These are phyloP conservation scores for Prunus mume DNA, from an alignment of 306 rosid species.

Conservation along the genomic window DNA sequence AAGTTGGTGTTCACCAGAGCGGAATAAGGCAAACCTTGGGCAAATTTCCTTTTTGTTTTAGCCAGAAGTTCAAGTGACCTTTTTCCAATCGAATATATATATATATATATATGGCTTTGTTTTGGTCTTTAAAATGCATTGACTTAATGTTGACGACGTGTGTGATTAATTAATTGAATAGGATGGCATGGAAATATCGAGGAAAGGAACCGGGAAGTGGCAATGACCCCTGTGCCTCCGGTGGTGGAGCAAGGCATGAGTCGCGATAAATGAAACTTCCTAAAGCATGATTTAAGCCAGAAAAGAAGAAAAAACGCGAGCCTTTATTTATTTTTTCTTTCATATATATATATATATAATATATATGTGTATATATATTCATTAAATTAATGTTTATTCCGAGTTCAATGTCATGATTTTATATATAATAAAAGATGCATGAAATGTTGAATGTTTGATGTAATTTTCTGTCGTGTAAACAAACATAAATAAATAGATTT, in stretches of 20 bases:
- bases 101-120: background rate
- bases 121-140: background rate
- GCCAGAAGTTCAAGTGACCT: too few relatives aligned
- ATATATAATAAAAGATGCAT: background rate
- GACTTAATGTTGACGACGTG: background rate
- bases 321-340: too few relatives aligned
- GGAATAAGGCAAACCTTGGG: too few relatives aligned
- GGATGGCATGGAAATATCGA: constrained; percentile 22
- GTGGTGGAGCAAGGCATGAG: constrained; percentile 13
- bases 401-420: background rate
- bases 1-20: too few relatives aligned
- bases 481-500: too few relatives aligned
- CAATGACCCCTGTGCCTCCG: constrained; percentile 12
- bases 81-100: too few relatives aligned
- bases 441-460: background rate
- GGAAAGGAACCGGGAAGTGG: constrained; percentile 20
- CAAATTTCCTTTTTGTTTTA: too few relatives aligned
- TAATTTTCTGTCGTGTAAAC: too few relatives aligned
- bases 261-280: background rate
- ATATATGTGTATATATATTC: background rate
- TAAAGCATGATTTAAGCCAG: background rate
- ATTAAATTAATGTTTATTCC: background rate
- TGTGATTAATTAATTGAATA: background rate
- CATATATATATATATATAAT: background rate
- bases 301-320: background rate